Percentiles rank a stretch among this genome's conserved stretches.
phyloP scores from a whole-genome alignment of 2,329 filamentous ascomycete genomes.

The Fusarium equiseti region DNA sequence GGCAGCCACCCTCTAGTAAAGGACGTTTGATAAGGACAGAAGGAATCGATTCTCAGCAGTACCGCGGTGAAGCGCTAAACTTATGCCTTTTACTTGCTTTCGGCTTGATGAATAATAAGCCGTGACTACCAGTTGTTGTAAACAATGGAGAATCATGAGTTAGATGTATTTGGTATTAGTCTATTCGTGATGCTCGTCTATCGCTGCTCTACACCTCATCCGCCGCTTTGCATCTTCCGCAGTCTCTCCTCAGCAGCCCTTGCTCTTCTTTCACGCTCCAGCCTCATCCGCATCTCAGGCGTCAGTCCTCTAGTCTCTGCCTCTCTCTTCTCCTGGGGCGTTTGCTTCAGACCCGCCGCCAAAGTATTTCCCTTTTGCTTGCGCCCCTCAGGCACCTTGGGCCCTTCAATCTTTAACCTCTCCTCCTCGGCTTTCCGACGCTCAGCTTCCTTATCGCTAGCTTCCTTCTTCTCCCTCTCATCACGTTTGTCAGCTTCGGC shows the following conservation, averaged over 20 bases:
- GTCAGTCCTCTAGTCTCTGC: slow-evolving; percentile 88
- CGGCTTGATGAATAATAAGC: background rate
- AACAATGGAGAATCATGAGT: background rate
- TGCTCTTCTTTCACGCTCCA: slow-evolving; percentile 91
- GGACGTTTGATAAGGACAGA: background rate
- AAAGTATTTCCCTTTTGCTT: slow-evolving; percentile 64
- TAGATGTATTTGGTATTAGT: background rate
- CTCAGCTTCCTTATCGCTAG: slow-evolving; percentile 75
- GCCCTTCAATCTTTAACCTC: slow-evolving; percentile 75
- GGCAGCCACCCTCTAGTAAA: background rate
- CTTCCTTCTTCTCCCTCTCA: slow-evolving; percentile 76
- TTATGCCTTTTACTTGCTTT: background rate
- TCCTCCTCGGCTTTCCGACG: slow-evolving; percentile 81
- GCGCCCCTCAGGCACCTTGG: slow-evolving; percentile 63
- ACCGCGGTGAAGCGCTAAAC: background rate
- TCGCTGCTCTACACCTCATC: slow-evolving; percentile 17
- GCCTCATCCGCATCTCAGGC: slow-evolving; percentile 83
- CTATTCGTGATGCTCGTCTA: slow-evolving; percentile 3
- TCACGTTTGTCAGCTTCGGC: slow-evolving; percentile 77
- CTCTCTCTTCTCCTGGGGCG: slow-evolving; percentile 82
- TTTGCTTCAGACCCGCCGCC: slow-evolving; percentile 72
- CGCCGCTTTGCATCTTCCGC: slow-evolving; percentile 64
- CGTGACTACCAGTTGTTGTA: no score
- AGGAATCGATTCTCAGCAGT: background rate
- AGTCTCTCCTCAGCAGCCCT: slow-evolving; percentile 92